These are phyloP conservation scores for Globisporangium barbulae DNA, from an alignment of 352 stramenopile species.

Conservation along the genomic window DNA sequence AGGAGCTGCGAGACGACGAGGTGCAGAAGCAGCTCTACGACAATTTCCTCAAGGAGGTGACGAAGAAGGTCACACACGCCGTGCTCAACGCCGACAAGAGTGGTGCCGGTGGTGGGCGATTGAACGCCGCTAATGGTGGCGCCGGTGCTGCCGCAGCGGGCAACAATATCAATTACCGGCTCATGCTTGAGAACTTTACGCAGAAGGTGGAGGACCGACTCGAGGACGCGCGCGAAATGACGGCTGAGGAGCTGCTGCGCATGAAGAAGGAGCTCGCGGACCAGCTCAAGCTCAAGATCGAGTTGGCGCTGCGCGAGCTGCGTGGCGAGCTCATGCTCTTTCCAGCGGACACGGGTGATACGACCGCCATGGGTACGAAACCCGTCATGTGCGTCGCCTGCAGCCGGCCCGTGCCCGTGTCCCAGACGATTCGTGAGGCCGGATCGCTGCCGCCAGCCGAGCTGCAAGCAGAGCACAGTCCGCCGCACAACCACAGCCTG, in stretches of 20 bases:
- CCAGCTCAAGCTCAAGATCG: constrained; percentile 50
- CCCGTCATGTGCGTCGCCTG: constrained; percentile 82
- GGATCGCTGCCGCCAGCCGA: constrained; percentile 45
- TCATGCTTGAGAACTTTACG: constrained; percentile 71
- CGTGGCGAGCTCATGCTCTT: constrained; percentile 66
- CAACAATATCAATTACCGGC: constrained; percentile 61
- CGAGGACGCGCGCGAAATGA: constrained; percentile 59
- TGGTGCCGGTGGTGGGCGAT: neutral
- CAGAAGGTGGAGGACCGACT: constrained; percentile 68
- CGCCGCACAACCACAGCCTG: constrained; percentile 16
- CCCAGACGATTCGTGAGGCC: constrained; percentile 43
- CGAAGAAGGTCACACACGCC: constrained; percentile 68
- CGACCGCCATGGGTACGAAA: constrained; percentile 75
- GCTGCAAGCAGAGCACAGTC: constrained; percentile 21
- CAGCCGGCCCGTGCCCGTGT: constrained; percentile 71
- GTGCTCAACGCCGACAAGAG: constrained; percentile 51
- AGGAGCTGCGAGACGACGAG: constrained; percentile 33
- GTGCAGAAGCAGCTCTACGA: constrained; percentile 67
- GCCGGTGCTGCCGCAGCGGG: constrained; percentile 33
- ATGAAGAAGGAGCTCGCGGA: constrained; percentile 68
- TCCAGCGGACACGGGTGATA: constrained; percentile 44
- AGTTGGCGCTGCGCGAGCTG: constrained; percentile 55
- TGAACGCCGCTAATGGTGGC: constrained; percentile 10
- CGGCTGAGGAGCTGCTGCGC: constrained; percentile 54
- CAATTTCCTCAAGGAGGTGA: constrained; percentile 67